Evolutionary conservation across 208 protist genomes (phyloP).

Genomic region (Trichomonas gallinae): DNA sequence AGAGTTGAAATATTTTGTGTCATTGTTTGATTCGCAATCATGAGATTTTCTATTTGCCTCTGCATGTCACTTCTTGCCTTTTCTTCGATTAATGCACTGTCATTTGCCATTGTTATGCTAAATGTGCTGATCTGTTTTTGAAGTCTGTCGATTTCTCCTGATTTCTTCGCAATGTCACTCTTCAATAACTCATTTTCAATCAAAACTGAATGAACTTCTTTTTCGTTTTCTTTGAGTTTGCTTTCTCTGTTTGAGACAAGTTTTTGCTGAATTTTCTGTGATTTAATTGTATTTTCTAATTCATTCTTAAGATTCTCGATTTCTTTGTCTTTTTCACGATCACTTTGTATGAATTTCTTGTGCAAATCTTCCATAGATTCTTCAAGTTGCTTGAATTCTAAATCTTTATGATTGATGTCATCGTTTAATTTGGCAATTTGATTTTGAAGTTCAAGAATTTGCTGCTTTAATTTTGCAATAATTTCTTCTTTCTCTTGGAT

Average conservation of each 20-base stretch:
- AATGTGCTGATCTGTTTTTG: background rate
- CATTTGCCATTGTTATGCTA: background rate
- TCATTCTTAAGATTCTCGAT: background rate
- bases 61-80: background rate
- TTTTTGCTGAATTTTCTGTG: background rate
- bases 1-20: background rate
- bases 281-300: background rate
- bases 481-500: background rate
- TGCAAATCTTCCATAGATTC: background rate
- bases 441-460: too few species aligned
- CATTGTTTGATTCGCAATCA: background rate
- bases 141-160: background rate
- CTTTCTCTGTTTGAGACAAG: background rate
- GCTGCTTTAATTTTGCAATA: too few species aligned
- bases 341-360: background rate
- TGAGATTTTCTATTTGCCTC: background rate
- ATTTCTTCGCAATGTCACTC: background rate
- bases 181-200: background rate
- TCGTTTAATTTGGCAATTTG: background rate
- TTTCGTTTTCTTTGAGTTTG: background rate
- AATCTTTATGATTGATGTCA: background rate
- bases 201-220: background rate
- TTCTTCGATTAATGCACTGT: background rate
- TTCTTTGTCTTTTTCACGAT: background rate
- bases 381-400: background rate